A percentile compares a stretch with the other conserved stretches of the same genome.
phyloP scores from a whole-genome alignment of 2,329 filamentous ascomycete species.

The Rachicladosporium sp. region DNA sequence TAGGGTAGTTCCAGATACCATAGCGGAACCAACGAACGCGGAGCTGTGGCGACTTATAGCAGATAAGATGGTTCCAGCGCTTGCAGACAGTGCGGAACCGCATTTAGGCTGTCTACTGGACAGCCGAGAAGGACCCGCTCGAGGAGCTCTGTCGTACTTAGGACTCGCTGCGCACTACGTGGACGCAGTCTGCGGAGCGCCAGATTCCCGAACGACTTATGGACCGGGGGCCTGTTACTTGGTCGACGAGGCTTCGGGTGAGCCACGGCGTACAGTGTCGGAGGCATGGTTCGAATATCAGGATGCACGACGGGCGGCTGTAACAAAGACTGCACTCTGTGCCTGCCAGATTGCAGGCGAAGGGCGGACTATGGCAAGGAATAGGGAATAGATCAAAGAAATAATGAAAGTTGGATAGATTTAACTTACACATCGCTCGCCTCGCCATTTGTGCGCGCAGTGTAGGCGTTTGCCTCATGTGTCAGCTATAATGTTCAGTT shows the following conservation, averaged over 20 bases:
- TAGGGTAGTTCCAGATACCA: constrained; percentile 11
- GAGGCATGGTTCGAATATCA: neutral
- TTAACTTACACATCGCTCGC: too few relatives aligned
- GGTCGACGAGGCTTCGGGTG: too few relatives aligned
- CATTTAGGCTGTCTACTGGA: constrained; percentile 10
- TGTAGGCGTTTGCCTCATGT: too few relatives aligned
- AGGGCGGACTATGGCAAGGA: too few relatives aligned
- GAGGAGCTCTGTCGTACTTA: constrained; percentile 18
- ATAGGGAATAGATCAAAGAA: too few relatives aligned
- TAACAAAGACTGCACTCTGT: neutral
- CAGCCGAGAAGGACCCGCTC: constrained; percentile 14
- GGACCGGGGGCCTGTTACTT: too few relatives aligned
- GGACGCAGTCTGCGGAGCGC: neutral
- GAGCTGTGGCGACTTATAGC: constrained; percentile 11
- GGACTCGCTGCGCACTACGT: constrained; percentile 11
- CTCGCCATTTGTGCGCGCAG: too few relatives aligned
- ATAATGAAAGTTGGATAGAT: too few relatives aligned
- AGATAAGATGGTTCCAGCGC: constrained; percentile 10
- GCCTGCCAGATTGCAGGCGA: too few relatives aligned
- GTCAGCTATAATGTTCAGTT: too few relatives aligned
- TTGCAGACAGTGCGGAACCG: constrained; percentile 10
- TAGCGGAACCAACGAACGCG: constrained; percentile 14
- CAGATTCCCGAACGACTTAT: too few relatives aligned
- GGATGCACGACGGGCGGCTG: neutral
- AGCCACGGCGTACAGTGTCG: too few relatives aligned